Conservation (phyloP, 176 grass and related monocot species). For the Bromus sterilis region DNA sequence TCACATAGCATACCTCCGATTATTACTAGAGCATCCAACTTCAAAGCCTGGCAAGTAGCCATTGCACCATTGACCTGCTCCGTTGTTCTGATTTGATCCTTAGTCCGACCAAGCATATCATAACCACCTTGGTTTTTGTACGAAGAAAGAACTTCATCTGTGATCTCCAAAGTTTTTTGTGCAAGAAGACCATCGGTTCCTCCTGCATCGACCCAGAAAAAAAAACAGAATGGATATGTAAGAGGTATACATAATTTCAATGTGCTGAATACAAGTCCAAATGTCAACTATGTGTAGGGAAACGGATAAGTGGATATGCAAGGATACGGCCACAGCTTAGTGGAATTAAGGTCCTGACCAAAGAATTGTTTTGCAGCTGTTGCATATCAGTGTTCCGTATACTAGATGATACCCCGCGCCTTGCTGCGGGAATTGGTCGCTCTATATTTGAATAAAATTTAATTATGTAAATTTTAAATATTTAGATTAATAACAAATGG, state of each 20-base stretch:
- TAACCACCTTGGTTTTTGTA: constrained; percentile 99
- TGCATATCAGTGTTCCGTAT: not conserved
- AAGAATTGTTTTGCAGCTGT: not conserved
- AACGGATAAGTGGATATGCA: not conserved
- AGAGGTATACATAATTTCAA: not conserved
- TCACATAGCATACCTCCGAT: constrained; percentile 70
- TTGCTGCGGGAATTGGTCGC: no score
- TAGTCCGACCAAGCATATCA: constrained; percentile 95
- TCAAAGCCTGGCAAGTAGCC: constrained; percentile 72
- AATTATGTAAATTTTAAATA: no score
- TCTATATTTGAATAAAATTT: no score
- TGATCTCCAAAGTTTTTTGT: constrained; percentile 94
- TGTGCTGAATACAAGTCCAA: not conserved
- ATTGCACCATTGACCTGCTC: constrained; percentile 94
- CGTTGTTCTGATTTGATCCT: constrained; percentile 96
- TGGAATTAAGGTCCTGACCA: not conserved
- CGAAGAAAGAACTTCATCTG: constrained; percentile 76
- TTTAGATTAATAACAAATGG: no score
- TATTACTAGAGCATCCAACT: constrained; percentile 87
- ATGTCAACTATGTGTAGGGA: not conserved
- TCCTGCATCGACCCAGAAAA: constrained; percentile 54
- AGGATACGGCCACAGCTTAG: not conserved
- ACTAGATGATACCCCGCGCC: no score
- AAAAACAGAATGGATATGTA: not conserved
- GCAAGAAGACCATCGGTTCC: constrained; percentile 91